Base-by-base conservation (phyloP, 129 eudicot species). In the Escallonia rubra region DNA sequence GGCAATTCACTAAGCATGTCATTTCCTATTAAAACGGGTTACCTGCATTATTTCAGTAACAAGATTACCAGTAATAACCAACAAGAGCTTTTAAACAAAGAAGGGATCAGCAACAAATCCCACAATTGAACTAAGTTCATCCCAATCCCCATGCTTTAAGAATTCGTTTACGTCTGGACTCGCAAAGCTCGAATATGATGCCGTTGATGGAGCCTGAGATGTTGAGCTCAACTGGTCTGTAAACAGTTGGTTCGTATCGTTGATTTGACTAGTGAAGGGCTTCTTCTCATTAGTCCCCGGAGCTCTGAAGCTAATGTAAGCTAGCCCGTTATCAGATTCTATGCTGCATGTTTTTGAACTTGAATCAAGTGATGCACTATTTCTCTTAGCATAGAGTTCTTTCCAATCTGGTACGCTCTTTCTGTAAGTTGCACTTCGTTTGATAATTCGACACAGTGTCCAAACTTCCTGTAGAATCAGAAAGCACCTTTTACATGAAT, bases 391-490 rank as follows among this genome's bases (percentile, higher is more conserved):
- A 23, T 23, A 23, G 23, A 63, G 43, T 56, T 80, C 87, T 85
- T 62, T 83, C 90, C 90, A 87, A 55, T 87, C 96, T 1, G 96
- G 83, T 41, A 79, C 54, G 61, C 72, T 38, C 63, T 79, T 87
- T 59, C 60, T 85, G 76, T 81, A 68, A 0, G 88, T 74, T 8
- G 43, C 64, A 7, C 80, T 74, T 65, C 94, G 59, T 74, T 85
- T 88, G 11, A 91, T 60, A 10, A 91, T 88, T 67, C 97, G 67
- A 59, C 96, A 88, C 3, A 91, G 74, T 16, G 97, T 91, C 97
- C 97, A 91, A 57, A 91, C 92, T 79, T 91, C 97, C 97, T 91
- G 96, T 72, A 74, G 4, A 45, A 38, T 53, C 23, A 66, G 34
- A 23, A 23, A 23, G 34, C 34, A 23, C 34, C 34, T 23, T 23